phyloP scores from a whole-genome alignment of 495 filamentous ascomycete species.

The Pyrenopolyporus hunteri region DNA sequence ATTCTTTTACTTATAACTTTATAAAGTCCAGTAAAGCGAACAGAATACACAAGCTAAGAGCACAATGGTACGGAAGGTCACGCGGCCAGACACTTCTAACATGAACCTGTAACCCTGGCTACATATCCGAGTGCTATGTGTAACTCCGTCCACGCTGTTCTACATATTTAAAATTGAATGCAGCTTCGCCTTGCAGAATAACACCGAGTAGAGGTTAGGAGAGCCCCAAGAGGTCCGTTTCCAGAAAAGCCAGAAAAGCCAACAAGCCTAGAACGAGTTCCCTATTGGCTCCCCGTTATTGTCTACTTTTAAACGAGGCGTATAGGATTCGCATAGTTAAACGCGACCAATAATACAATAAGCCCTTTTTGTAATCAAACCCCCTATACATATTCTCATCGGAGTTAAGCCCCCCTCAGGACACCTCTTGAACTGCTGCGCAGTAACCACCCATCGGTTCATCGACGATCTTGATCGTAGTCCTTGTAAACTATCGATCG shows the following conservation, averaged over 20 bases:
- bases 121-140: constrained; percentile 22
- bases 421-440: not conserved
- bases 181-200: constrained; percentile 35
- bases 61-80: constrained; percentile 32
- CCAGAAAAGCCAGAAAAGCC: constrained; percentile 8
- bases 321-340: constrained; percentile 2
- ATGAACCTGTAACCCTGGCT: constrained; percentile 15
- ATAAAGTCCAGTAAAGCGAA: constrained; percentile 9
- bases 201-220: constrained; percentile 18
- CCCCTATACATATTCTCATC: too few relatives aligned
- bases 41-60: not conserved
- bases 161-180: constrained; percentile 21
- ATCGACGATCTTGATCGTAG: not conserved
- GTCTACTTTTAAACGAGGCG: not conserved
- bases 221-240: constrained; percentile 1
- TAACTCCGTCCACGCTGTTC: constrained; percentile 25
- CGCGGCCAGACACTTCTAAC: constrained; percentile 31
- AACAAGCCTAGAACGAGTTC: constrained; percentile 2
- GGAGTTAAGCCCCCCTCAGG: not conserved
- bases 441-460: too few relatives aligned
- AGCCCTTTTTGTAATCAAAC: constrained; percentile 13
- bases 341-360: constrained; percentile 4
- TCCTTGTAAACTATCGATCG: not conserved
- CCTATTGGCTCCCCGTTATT: constrained; percentile 12
- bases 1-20: constrained; percentile 52